Conservation (phyloP, 306 rosid species). For the Vigna mungo region DNA sequence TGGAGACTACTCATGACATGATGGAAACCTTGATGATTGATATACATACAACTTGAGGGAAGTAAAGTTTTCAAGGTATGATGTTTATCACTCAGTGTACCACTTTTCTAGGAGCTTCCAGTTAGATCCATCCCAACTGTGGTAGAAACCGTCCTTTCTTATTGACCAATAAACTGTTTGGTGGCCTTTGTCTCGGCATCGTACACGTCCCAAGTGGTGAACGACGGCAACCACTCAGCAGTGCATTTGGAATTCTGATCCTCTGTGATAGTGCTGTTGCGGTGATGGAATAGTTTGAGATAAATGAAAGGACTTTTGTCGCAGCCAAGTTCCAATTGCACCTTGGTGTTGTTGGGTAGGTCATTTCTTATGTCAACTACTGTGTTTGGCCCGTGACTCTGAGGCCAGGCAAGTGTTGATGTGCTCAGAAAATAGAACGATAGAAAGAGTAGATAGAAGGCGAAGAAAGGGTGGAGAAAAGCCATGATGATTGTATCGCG, state of each 20-base stretch:
- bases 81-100: conserved; percentile 25
- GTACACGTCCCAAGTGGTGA: conserved; percentile 6
- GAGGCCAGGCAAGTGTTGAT: neutral
- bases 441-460: neutral
- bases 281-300: conserved; percentile 11
- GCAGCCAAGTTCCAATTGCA: neutral
- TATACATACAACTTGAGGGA: neutral
- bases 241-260: neutral
- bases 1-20: neutral
- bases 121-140: neutral
- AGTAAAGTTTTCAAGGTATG: neutral
- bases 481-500: conserved; percentile 10
- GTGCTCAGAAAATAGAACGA: conserved; percentile 2
- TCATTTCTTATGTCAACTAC: conserved; percentile 7
- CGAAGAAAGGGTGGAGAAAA: neutral
- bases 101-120: neutral
- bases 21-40: conserved; percentile 15
- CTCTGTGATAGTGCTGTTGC: neutral
- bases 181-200: conserved; percentile 17
- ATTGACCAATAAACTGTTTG: conserved; percentile 19
- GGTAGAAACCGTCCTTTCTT: conserved; percentile 36
- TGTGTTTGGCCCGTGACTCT: neutral
- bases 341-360: neutral
- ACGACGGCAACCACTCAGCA: neutral
- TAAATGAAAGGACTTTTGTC: neutral